Percentiles rank a stretch among this genome's conserved stretches.
Conservation (phyloP, 805 yeast species). For the Myxozyma geophila region DNA sequence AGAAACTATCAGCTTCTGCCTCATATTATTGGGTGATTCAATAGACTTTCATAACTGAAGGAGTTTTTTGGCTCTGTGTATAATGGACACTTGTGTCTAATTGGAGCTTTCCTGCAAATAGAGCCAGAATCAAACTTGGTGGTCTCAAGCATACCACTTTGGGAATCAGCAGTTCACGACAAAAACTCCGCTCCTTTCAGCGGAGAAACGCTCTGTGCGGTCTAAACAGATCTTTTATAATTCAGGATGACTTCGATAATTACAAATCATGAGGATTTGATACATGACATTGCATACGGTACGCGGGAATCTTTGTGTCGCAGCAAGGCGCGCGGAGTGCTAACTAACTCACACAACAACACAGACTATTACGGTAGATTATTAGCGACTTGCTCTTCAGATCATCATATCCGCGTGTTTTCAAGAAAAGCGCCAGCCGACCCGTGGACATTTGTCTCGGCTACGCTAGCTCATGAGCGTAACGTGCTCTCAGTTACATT, state of each 20-base stretch:
- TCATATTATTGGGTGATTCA: too few relatives aligned
- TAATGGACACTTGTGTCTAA: too few relatives aligned
- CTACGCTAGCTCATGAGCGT: slow-evolving; percentile 82
- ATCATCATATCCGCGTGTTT: slow-evolving; percentile 89
- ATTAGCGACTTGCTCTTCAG: slow-evolving; percentile 93
- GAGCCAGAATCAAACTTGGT: too few relatives aligned
- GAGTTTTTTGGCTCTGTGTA: too few relatives aligned
- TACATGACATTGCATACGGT: slow-evolving; percentile 86
- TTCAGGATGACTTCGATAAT: slow-evolving; percentile 66
- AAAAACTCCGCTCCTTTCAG: neutral
- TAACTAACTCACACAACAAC: neutral
- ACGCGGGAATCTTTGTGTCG: neutral
- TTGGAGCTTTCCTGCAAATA: too few relatives aligned
- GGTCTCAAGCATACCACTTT: too few relatives aligned
- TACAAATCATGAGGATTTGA: slow-evolving; percentile 90
- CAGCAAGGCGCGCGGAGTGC: neutral
- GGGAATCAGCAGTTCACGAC: too few relatives aligned
- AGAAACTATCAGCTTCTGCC: too few relatives aligned
- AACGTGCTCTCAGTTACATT: slow-evolving; percentile 80
- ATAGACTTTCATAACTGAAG: too few relatives aligned
- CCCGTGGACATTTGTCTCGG: slow-evolving; percentile 68
- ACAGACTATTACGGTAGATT: slow-evolving; percentile 59
- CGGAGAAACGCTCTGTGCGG: neutral
- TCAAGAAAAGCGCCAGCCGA: slow-evolving; percentile 50
- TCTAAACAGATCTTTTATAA: neutral